Base-by-base conservation (phyloP, 345 rosid genomes). In the Dimocarpus longan region DNA sequence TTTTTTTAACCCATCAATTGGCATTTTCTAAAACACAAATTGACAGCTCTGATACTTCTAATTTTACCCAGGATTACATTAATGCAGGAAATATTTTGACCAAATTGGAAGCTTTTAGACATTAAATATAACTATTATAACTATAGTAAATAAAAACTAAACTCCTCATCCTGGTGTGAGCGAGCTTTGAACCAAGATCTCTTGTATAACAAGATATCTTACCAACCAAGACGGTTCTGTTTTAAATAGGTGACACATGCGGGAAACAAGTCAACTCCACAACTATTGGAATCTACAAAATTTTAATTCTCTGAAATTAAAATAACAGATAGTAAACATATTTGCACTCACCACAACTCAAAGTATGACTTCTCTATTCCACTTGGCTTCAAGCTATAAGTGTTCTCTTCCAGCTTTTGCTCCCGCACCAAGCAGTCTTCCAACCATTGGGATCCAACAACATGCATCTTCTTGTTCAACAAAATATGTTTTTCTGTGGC, bases 361-460 rank as follows among this genome's bases (percentile, higher is more conserved):
- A 79, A 65, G 70, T 77, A 77, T 32, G 75, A 81, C 80, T 82
- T 87, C 60, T 87, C 90, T 78, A 86, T 69, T 37, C 80, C 77
- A 68, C 66, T 66, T 57, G 87, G 89, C 87, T 88, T 89, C 90
- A 94, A 84, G 84, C 77, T 85, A 82, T 94, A 91, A 3, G 79
- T 46, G 54, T 88, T 92, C 85, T 94, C 97, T n/a, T 76, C 81
- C 85, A 91, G 68, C 82, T 87, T 90, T 68, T 87, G 76, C 79
- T 86, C 90, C 70, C 71, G 81, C 78, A 85, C 86, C 85, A 91
- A 76, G 80, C 92, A 91, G 67, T 91, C 88, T 56, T 91, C 97
- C 84, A 96, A 81, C 99, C 99, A 96, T 69, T 86, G 90, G 66
- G 83, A 87, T 76, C 83, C 80, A 78, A 96, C 89, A 76, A 94